A percentile compares a stretch with the other conserved stretches of the same genome.
These are phyloP conservation scores for Torulaspora maleeae DNA, from an alignment of 805 yeast genomes.

Conservation along the genomic window DNA sequence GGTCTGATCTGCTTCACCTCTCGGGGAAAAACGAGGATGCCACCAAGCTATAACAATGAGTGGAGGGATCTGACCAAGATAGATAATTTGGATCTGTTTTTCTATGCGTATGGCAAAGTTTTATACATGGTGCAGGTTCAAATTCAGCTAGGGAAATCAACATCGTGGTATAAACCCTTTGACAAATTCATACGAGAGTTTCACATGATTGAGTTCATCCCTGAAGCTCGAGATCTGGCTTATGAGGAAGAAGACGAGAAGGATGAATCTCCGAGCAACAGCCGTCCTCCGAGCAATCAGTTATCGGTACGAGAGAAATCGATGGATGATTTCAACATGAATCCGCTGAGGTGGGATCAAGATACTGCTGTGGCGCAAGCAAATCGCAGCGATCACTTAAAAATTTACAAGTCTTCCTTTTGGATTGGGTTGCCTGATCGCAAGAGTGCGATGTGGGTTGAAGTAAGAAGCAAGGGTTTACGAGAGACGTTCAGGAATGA, in stretches of 20 bases:
- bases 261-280: background rate
- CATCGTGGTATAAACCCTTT: conserved; percentile 32
- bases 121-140: conserved; percentile 27
- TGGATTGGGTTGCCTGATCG: conserved; percentile 22
- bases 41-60: conserved; percentile 32
- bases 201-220: conserved; percentile 27
- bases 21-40: conserved; percentile 21
- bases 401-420: conserved; percentile 17
- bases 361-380: conserved; percentile 3
- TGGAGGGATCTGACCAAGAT: conserved; percentile 25
- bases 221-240: conserved; percentile 19
- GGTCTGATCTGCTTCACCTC: conserved; percentile 22
- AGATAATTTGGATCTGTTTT: conserved; percentile 25
- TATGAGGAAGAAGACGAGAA: conserved; percentile 14
- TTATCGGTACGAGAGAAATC: background rate
- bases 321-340: conserved; percentile 6
- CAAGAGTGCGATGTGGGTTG: conserved; percentile 24
- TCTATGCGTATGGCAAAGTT: conserved; percentile 30
- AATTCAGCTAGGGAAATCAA: conserved; percentile 29
- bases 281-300: conserved; percentile 1
- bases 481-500: conserved; percentile 24
- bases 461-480: conserved; percentile 21
- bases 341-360: conserved; percentile 5
- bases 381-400: conserved; percentile 4
- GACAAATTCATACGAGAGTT: conserved; percentile 22